These are phyloP conservation scores for Teratosphaeria epicoccoides DNA, from an alignment of 2,329 filamentous ascomycete species.

Conservation along the genomic window DNA sequence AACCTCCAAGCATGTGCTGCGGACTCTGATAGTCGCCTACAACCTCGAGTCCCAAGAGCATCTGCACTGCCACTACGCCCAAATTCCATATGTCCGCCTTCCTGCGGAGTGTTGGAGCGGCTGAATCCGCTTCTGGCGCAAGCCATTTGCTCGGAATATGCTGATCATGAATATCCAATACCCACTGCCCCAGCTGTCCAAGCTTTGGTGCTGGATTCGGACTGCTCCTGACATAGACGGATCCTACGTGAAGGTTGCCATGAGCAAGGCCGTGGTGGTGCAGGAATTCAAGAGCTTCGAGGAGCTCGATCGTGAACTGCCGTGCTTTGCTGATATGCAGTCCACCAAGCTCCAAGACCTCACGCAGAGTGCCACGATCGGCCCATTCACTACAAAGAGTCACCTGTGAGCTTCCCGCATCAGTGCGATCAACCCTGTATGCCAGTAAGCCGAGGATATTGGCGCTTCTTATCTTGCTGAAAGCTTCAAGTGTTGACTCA, in stretches of 20 bases:
- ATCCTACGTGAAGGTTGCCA: constrained; percentile 16
- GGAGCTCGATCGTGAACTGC: constrained; percentile 81
- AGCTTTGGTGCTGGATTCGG: constrained; percentile 48
- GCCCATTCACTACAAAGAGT: constrained; percentile 20
- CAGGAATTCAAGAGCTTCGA: constrained; percentile 79
- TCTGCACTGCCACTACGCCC: constrained; percentile 82
- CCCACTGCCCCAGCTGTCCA: constrained; percentile 6
- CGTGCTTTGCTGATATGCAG: constrained; percentile 66
- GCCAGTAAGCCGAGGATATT: constrained; percentile 72
- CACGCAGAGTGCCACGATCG: constrained; percentile 58
- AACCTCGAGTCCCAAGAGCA: constrained; percentile 78
- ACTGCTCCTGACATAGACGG: constrained; percentile 14
- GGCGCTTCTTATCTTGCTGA: constrained; percentile 64
- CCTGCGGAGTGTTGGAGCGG: constrained; percentile 31
- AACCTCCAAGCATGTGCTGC: constrained; percentile 56
- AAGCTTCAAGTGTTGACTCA: constrained; percentile 47
- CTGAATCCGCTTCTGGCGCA: constrained; percentile 8
- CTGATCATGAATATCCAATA: constrained; percentile 15
- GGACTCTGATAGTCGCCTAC: constrained; percentile 71
- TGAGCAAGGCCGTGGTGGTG: constrained; percentile 79
- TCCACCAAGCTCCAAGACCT: constrained; percentile 64
- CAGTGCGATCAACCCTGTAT: constrained; percentile 31
- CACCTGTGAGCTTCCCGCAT: constrained; percentile 12
- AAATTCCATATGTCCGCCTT: constrained; percentile 96
- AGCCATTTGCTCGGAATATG: constrained; percentile 52